These are phyloP conservation scores for Blastobotrys mokoenaii DNA, from an alignment of 805 yeast genomes.

Conservation along the genomic window DNA sequence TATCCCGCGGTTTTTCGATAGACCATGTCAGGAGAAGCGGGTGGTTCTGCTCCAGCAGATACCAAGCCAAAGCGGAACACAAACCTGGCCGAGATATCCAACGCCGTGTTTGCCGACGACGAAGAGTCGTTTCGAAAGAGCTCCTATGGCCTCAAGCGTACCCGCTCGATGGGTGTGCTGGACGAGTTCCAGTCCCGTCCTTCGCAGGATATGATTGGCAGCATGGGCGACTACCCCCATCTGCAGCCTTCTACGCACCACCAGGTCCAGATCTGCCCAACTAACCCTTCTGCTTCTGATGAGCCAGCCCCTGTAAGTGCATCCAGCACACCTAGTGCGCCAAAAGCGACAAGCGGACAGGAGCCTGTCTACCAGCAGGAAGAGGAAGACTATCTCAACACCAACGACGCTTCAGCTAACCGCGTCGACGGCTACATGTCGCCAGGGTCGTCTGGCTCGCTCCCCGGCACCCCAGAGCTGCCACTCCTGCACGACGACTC, in stretches of 20 bases:
- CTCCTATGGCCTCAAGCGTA: slow-evolving; percentile 68
- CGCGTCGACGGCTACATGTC: slow-evolving; percentile 2
- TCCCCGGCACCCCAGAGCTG: slow-evolving; percentile 20
- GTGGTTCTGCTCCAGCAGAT: neutral
- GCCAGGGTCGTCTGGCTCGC: slow-evolving; percentile 9
- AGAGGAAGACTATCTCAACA: neutral
- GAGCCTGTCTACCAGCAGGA: neutral
- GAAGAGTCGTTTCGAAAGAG: slow-evolving; percentile 62
- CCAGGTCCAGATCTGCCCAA: too few species aligned
- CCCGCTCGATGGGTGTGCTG: slow-evolving; percentile 72
- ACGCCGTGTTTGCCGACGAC: slow-evolving; percentile 59
- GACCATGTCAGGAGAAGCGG: neutral
- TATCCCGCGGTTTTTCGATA: neutral
- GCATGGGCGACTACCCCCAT: slow-evolving; percentile 19
- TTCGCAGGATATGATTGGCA: slow-evolving; percentile 27
- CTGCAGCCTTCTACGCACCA: slow-evolving; percentile 2
- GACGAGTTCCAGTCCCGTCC: slow-evolving; percentile 45
- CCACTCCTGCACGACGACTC: slow-evolving; percentile 50
- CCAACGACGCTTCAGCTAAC: neutral
- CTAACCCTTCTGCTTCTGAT: too few species aligned
- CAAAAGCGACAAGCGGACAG: too few species aligned
- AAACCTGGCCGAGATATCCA: slow-evolving; percentile 28
- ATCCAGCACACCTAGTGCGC: too few species aligned
- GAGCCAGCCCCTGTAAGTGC: too few species aligned
- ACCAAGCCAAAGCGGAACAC: slow-evolving; percentile 10